phyloP scores from a whole-genome alignment of 345 rosid genomes.

The Brassica cretica region DNA sequence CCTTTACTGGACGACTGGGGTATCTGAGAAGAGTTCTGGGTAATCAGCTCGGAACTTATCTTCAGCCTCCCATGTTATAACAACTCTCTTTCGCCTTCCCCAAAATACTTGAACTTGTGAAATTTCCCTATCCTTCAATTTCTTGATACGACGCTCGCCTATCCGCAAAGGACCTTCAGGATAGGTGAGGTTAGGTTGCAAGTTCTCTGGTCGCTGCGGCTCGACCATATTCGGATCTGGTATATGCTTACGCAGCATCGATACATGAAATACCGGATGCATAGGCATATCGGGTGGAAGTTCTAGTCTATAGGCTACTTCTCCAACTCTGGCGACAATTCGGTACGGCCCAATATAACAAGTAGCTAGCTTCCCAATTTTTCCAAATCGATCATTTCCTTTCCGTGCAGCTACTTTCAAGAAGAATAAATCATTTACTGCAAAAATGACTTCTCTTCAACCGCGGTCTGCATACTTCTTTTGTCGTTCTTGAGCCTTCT shows the following conservation, averaged over 20 bases:
- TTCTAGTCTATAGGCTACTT: not conserved
- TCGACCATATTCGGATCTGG: not conserved
- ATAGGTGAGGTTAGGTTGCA: not conserved
- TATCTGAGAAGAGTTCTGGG: not conserved
- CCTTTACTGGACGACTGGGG: not conserved
- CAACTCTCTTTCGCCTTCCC: not conserved
- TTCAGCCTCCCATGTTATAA: not conserved
- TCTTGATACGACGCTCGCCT: not conserved
- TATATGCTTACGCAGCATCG: not conserved
- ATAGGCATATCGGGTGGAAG: not conserved
- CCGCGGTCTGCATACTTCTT: not conserved
- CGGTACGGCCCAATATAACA: not conserved
- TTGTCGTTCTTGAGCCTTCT: not conserved
- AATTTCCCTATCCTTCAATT: not conserved
- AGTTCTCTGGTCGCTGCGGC: not conserved
- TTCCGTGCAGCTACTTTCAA: not conserved
- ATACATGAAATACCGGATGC: not conserved
- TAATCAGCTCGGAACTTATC: not conserved
- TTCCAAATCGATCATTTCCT: not conserved
- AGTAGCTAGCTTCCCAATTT: not conserved
- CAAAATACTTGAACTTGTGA: not conserved
- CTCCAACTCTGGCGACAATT: not conserved
- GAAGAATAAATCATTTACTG: not conserved
- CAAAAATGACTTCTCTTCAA: not conserved
- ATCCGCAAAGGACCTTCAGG: not conserved